Evolutionary conservation across 169 alveolate species (phyloP).

Genomic region (Perkinsus marinus): DNA sequence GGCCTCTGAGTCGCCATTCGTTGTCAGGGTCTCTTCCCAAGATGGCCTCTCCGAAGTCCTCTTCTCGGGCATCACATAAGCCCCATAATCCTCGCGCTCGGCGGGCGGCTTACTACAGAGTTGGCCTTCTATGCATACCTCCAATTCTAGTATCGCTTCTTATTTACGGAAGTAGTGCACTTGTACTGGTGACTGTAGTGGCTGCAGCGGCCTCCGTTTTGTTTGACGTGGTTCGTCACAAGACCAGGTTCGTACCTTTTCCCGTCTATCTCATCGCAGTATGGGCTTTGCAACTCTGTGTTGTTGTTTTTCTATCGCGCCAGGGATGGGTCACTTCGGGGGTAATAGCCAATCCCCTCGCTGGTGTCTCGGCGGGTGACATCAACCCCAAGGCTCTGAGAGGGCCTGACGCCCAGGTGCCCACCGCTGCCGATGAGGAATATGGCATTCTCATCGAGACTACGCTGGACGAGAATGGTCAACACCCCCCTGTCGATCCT

Average conservation of each 20-base stretch:
- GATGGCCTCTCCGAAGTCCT: not conserved
- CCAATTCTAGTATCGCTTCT: not conserved
- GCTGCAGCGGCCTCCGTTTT: not conserved
- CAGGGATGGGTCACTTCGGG: not conserved
- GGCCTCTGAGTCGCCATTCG: too few relatives aligned
- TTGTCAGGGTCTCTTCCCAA: not conserved
- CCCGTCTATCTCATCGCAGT: not conserved
- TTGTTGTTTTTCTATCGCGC: not conserved
- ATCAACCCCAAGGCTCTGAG: not conserved
- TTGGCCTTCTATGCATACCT: not conserved
- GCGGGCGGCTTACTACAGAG: not conserved
- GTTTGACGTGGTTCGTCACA: not conserved
- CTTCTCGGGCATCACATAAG: not conserved
- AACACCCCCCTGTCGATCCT: not conserved
- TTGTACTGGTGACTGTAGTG: not conserved
- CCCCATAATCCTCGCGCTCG: not conserved
- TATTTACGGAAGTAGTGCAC: not conserved
- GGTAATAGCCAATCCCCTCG: not conserved
- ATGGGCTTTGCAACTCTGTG: not conserved
- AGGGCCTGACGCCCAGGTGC: not conserved
- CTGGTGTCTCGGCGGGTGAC: not conserved
- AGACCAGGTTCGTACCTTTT: not conserved
- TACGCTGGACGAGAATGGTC: not conserved
- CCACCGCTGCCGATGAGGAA: not conserved
- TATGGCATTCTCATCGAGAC: not conserved